Conservation (phyloP, 768 basidiomycete genomes). For the Tulasnella sp. region DNA sequence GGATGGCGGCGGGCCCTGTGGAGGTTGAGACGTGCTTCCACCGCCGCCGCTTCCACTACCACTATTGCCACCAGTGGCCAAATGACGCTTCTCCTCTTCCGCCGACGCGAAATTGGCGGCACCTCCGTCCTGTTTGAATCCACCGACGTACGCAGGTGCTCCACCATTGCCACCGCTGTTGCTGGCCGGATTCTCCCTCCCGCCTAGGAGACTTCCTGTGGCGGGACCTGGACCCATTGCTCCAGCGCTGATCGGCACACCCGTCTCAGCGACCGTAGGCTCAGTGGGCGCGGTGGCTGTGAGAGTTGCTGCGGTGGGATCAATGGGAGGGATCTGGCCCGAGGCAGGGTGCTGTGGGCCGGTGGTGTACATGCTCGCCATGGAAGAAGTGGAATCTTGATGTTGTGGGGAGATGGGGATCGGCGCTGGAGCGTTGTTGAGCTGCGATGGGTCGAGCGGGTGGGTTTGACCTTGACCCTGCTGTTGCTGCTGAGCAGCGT, state of each 20-base stretch:
- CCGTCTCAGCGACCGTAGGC: constrained; percentile 67
- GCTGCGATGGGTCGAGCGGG: constrained; percentile 22
- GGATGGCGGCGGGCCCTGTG: constrained; percentile 24
- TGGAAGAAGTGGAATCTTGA: too few species aligned
- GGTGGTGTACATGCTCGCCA: constrained; percentile 23
- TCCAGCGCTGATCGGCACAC: constrained; percentile 54
- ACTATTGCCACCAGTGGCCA: constrained; percentile 9
- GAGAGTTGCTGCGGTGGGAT: constrained; percentile 12
- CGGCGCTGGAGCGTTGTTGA: constrained; percentile 24
- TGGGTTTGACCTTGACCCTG: not conserved
- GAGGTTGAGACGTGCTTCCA: constrained; percentile 29
- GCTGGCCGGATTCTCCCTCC: constrained; percentile 4
- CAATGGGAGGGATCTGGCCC: too few species aligned
- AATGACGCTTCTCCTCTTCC: constrained; percentile 15
- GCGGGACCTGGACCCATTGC: constrained; percentile 51
- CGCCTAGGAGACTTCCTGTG: constrained; percentile 42
- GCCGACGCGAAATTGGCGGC: constrained; percentile 6
- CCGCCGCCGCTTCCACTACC: constrained; percentile 7
- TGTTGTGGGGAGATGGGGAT: constrained; percentile 17
- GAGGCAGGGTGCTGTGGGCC: constrained; percentile 24
- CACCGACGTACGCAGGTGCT: not conserved
- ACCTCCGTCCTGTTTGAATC: constrained; percentile 15
- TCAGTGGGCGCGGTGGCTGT: constrained; percentile 21
- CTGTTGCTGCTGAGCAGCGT: not conserved
- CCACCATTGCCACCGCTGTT: not conserved